These are phyloP conservation scores for Tuber brumale DNA, from an alignment of 495 filamentous ascomycete genomes.

Conservation along the genomic window DNA sequence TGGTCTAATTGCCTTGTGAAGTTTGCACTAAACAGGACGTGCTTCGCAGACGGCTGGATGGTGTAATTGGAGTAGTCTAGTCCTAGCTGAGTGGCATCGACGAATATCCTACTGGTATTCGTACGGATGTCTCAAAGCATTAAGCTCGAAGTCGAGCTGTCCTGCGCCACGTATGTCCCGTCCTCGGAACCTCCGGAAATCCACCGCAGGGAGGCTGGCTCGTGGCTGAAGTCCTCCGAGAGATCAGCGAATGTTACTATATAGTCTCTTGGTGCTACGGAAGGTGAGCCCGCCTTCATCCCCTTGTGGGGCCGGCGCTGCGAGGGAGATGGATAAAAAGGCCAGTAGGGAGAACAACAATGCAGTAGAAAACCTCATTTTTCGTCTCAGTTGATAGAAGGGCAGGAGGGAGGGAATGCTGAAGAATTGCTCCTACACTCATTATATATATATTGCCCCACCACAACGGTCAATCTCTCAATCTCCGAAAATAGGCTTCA, in stretches of 20 bases:
- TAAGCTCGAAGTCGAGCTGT: constrained; percentile 43
- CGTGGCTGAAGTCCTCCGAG: constrained; percentile 35
- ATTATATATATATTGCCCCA: background rate
- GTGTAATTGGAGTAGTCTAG: constrained; percentile 42
- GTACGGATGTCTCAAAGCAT: constrained; percentile 50
- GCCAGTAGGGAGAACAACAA: constrained; percentile 7
- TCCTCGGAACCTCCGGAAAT: constrained; percentile 44
- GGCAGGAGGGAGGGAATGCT: background rate
- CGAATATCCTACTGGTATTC: constrained; percentile 47
- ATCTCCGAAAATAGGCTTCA: background rate
- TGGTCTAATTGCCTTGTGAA: constrained; percentile 54
- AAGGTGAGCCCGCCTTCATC: background rate
- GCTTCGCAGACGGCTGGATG: constrained; percentile 45
- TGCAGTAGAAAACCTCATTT: background rate
- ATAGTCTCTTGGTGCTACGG: constrained; percentile 33
- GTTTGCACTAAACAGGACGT: constrained; percentile 51
- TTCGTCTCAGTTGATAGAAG: background rate
- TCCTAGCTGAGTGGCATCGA: constrained; percentile 37
- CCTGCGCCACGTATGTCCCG: constrained; percentile 47
- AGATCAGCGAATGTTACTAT: constrained; percentile 48
- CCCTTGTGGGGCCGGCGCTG: constrained; percentile 10
- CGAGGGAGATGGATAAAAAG: constrained; percentile 12
- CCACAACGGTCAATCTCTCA: background rate
- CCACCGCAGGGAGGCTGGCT: constrained; percentile 43
- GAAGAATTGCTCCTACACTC: background rate